Conservation (phyloP, 371 early-diverging fungal genomes). For the Apophysomyces variabilis region DNA sequence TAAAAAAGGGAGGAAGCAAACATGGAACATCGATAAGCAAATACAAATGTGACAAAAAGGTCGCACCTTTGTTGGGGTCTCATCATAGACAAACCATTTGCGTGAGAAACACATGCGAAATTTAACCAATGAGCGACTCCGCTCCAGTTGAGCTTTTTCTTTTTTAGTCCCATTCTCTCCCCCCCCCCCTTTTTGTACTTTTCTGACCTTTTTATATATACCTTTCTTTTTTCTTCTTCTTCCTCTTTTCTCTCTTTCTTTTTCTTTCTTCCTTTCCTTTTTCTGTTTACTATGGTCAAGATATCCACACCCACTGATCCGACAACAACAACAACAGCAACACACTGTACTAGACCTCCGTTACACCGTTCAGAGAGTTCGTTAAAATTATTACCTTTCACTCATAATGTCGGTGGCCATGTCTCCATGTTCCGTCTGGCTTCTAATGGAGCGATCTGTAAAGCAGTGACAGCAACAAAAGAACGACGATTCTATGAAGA, state of each 20-base stretch:
- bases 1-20: not conserved
- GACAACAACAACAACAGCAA: not conserved
- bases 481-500: slow-evolving; percentile 36
- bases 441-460: slow-evolving; percentile 42
- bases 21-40: not conserved
- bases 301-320: slow-evolving; percentile 9
- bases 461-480: slow-evolving; percentile 35
- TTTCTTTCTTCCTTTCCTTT: slow-evolving; percentile 12
- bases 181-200: slow-evolving; percentile 5
- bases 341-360: slow-evolving; percentile 9
- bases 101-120: slow-evolving; percentile 12
- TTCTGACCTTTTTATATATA: not conserved
- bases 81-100: not conserved
- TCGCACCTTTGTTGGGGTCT: not conserved
- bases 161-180: slow-evolving; percentile 2
- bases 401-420: slow-evolving; percentile 50
- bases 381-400: slow-evolving; percentile 38
- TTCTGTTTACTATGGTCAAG: slow-evolving; percentile 8
- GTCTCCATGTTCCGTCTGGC: slow-evolving; percentile 44
- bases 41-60: not conserved
- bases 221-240: not conserved
- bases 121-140: slow-evolving; percentile 11
- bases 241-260: slow-evolving; percentile 9
- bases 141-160: slow-evolving; percentile 1
- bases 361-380: slow-evolving; percentile 23